Evolutionary conservation across 2,329 filamentous ascomycete species (phyloP).

Genomic region (Sarocladium brachiariae): DNA sequence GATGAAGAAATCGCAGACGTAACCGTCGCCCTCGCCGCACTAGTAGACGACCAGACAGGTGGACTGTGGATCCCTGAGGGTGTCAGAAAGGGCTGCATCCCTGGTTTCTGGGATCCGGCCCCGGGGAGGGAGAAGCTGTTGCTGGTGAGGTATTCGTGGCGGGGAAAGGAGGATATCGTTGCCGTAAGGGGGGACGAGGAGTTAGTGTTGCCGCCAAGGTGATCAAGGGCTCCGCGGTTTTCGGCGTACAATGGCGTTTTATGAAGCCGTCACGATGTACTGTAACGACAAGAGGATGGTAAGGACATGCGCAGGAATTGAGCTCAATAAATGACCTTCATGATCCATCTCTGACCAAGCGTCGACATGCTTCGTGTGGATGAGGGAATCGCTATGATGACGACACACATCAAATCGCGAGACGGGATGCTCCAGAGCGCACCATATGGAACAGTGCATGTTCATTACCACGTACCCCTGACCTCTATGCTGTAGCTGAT

Average conservation of each 20-base stretch:
- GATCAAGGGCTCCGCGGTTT: background rate
- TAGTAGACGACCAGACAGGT: constrained; percentile 31
- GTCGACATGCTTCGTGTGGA: too few relatives aligned
- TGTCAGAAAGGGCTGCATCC: constrained; percentile 35
- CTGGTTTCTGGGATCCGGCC: constrained; percentile 46
- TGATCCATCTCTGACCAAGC: too few relatives aligned
- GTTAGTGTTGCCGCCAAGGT: constrained; percentile 16
- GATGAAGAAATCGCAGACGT: constrained; percentile 41
- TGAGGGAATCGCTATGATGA: too few relatives aligned
- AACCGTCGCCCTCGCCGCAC: constrained; percentile 24
- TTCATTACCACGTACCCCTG: constrained; percentile 3
- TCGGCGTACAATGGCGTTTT: too few relatives aligned
- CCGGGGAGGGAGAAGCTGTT: constrained; percentile 37
- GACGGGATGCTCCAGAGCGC: too few relatives aligned
- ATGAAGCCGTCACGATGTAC: background rate
- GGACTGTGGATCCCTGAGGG: constrained; percentile 31
- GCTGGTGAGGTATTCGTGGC: constrained; percentile 37
- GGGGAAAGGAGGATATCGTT: constrained; percentile 21
- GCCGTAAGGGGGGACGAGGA: constrained; percentile 19
- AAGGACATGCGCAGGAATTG: too few relatives aligned
- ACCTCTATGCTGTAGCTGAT: background rate
- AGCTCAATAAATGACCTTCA: too few relatives aligned
- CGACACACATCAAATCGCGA: too few relatives aligned
- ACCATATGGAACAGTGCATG: background rate
- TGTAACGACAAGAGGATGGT: too few relatives aligned